Evolutionary conservation across 768 basidiomycete species (phyloP).

Genomic region (Termitomyces sp.): DNA sequence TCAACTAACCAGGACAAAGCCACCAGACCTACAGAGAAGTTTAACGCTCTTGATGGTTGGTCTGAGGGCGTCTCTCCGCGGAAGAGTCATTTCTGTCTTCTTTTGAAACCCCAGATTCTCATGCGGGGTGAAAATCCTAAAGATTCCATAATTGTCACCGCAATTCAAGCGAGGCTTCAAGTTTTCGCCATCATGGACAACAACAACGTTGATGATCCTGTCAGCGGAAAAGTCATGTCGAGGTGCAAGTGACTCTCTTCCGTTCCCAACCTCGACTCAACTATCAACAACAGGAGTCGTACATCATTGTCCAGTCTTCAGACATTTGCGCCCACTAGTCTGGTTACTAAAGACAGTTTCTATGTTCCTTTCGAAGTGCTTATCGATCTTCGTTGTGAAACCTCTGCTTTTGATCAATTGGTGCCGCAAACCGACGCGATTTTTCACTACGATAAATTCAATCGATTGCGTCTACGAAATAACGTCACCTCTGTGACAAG

Average conservation of each 20-base stretch:
- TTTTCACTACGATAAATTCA: slow-evolving; percentile 93
- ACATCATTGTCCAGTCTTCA: slow-evolving; percentile 79
- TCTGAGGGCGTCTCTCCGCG: slow-evolving; percentile 63
- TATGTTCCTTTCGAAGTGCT: slow-evolving; percentile 88
- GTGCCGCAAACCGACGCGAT: slow-evolving; percentile 86
- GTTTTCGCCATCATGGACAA: slow-evolving; percentile 81
- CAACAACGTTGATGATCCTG: slow-evolving; percentile 72
- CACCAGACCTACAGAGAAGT: slow-evolving; percentile 29
- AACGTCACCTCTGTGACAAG: slow-evolving; percentile 53
- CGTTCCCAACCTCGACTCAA: not conserved
- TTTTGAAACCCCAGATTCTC: slow-evolving; percentile 89
- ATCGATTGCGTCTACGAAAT: slow-evolving; percentile 80
- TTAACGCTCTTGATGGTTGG: slow-evolving; percentile 71
- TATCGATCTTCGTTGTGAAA: slow-evolving; percentile 82
- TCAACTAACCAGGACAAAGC: slow-evolving; percentile 23
- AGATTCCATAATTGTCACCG: slow-evolving; percentile 69
- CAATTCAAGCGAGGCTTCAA: slow-evolving; percentile 77
- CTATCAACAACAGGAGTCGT: slow-evolving; percentile 56
- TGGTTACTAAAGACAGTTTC: slow-evolving; percentile 39
- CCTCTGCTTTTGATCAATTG: slow-evolving; percentile 79
- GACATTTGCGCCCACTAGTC: slow-evolving; percentile 71
- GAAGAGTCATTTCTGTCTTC: slow-evolving; percentile 78
- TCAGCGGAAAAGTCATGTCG: slow-evolving; percentile 84
- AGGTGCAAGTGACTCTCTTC: slow-evolving; percentile 44
- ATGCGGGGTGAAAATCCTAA: slow-evolving; percentile 54